Percentiles rank a stretch among this genome's conserved stretches.
Evolutionary conservation across 2,329 filamentous ascomycete species (phyloP).

Genomic region (Pezicula neosporulosa): DNA sequence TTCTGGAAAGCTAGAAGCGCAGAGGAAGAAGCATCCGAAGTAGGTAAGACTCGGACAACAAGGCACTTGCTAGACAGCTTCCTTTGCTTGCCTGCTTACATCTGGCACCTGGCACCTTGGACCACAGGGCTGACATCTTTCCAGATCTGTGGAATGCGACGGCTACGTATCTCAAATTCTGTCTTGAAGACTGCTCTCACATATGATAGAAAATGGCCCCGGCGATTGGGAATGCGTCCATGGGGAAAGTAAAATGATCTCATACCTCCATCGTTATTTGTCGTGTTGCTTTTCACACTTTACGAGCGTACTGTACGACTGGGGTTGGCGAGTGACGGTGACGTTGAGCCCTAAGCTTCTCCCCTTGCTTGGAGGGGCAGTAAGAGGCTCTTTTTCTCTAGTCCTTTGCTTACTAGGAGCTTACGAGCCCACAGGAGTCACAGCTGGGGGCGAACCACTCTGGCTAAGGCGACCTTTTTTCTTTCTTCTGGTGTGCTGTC

Average conservation of each 20-base stretch:
- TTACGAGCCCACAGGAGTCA: neutral
- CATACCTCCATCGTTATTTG: constrained; percentile 16
- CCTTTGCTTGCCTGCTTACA: too few species aligned
- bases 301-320: neutral
- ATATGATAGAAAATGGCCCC: neutral
- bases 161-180: neutral
- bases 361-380: neutral
- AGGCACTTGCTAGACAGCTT: too few species aligned
- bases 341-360: neutral
- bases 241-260: constrained; percentile 1
- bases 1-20: neutral
- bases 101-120: neutral
- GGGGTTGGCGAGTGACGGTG: neutral
- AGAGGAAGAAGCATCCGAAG: neutral
- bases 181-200: neutral
- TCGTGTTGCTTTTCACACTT: neutral
- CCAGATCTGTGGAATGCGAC: constrained; percentile 9
- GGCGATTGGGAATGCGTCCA: neutral
- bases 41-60: too few species aligned
- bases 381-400: neutral
- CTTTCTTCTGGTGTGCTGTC: neutral
- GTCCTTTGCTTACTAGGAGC: neutral
- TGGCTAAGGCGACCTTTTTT: neutral
- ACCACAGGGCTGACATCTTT: constrained; percentile 8
- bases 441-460: neutral